Conservation (phyloP, 192 early-diverging fungal species). For the Podila epigama region DNA sequence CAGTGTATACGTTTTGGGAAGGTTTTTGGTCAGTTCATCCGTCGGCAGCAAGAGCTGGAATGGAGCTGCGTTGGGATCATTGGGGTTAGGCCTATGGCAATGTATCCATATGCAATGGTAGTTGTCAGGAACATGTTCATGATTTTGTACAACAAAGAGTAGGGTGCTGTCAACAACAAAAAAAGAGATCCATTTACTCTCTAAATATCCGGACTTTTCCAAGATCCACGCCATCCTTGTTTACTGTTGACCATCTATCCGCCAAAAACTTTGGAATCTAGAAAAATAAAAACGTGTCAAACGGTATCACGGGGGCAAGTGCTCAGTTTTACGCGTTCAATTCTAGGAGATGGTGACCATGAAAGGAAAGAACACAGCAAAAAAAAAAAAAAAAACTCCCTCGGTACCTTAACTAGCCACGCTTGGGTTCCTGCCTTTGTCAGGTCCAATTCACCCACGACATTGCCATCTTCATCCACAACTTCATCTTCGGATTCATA, state of each 20-base stretch:
- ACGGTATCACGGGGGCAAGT: too few species aligned
- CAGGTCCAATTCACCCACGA: slow-evolving; percentile 74
- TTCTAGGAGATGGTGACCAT: too few species aligned
- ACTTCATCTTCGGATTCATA: slow-evolving; percentile 55
- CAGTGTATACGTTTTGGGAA: slow-evolving; percentile 88
- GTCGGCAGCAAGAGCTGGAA: slow-evolving; percentile 77
- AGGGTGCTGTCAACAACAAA: not conserved
- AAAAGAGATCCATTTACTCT: slow-evolving; percentile 22
- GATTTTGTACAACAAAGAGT: slow-evolving; percentile 4
- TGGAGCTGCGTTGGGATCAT: slow-evolving; percentile 55
- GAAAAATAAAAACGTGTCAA: not conserved
- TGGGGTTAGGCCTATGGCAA: slow-evolving; percentile 20
- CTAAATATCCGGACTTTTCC: slow-evolving; percentile 83
- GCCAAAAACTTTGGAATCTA: slow-evolving; percentile 89
- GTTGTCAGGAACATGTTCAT: not conserved
- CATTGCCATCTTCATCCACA: slow-evolving; percentile 68
- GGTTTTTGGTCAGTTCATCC: slow-evolving; percentile 58
- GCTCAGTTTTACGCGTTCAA: too few species aligned
- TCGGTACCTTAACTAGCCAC: slow-evolving; percentile 94
- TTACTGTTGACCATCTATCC: slow-evolving; percentile 77
- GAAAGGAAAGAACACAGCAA: too few species aligned
- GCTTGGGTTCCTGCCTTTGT: slow-evolving; percentile 74
- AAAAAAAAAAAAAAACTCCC: too few species aligned
- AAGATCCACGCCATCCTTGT: slow-evolving; percentile 72
- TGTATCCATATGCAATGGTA: too few species aligned